phyloP scores from a whole-genome alignment of 2,329 filamentous ascomycete genomes.

The Alternaria novae-zelandiae region DNA sequence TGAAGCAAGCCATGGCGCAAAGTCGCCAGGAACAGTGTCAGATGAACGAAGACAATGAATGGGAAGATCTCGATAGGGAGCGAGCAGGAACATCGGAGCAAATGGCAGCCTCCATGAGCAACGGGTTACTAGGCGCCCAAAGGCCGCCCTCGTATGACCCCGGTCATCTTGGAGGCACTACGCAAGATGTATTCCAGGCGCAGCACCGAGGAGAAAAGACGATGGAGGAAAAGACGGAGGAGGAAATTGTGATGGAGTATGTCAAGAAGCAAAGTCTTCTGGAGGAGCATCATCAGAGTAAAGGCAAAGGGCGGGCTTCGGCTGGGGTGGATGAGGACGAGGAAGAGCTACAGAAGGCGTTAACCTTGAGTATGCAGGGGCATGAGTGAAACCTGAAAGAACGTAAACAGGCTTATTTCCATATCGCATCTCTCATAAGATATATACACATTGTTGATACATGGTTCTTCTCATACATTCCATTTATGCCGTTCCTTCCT shows the following conservation, averaged over 20 bases:
- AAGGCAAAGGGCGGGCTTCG: slow-evolving; percentile 3
- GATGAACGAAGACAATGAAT: not conserved
- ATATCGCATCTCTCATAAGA: slow-evolving; percentile 4
- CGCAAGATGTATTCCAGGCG: slow-evolving; percentile 1
- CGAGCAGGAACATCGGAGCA: not conserved
- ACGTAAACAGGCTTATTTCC: not conserved
- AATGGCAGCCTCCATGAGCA: not conserved
- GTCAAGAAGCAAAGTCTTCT: slow-evolving; percentile 76
- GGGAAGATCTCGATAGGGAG: not conserved
- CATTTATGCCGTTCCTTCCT: not conserved
- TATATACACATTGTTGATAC: slow-evolving; percentile 6
- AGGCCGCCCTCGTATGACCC: not conserved
- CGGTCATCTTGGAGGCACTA: not conserved
- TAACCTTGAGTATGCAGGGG: not conserved
- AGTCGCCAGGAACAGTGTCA: not conserved
- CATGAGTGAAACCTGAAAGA: not conserved
- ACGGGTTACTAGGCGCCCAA: no score
- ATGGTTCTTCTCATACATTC: not conserved
- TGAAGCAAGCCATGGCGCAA: not conserved
- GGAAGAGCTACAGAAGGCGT: not conserved
- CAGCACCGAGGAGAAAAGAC: slow-evolving; percentile 45
- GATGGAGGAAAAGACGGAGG: slow-evolving; percentile 60
- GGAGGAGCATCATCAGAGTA: slow-evolving; percentile 63
- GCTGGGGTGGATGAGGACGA: not conserved
- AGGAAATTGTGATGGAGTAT: slow-evolving; percentile 77